phyloP scores from a whole-genome alignment of 768 basidiomycete species.

The Russula virescens region DNA sequence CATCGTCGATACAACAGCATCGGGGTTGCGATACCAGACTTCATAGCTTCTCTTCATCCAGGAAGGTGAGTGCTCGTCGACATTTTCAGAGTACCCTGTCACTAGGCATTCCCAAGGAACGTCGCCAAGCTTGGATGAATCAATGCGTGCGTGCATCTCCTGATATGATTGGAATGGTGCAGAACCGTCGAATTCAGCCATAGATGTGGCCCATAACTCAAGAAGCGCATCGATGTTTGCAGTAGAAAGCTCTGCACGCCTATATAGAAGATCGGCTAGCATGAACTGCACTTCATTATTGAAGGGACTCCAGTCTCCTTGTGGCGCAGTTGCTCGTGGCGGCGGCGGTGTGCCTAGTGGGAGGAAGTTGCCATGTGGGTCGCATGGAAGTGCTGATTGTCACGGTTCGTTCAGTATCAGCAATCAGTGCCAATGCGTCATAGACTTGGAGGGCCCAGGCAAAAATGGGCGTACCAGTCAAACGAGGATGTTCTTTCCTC shows the following conservation, averaged over 20 bases:
- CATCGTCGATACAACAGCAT: neutral
- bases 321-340: neutral
- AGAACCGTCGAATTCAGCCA: too few species aligned
- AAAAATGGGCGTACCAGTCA: neutral
- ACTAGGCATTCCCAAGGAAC: neutral
- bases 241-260: neutral
- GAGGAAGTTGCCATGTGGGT: conserved; percentile 1
- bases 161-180: neutral
- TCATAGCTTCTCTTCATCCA: neutral
- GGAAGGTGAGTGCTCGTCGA: neutral
- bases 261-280: conserved; percentile 26
- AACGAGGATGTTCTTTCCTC: neutral
- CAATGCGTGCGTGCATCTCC: neutral
- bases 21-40: neutral
- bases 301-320: conserved; percentile 26
- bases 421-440: too few species aligned
- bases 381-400: conserved; percentile 9
- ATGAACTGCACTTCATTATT: conserved; percentile 24
- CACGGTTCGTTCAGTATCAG: too few species aligned
- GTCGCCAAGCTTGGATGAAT: neutral
- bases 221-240: neutral
- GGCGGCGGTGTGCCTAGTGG: conserved; percentile 1
- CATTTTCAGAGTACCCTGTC: neutral
- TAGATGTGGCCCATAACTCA: neutral
- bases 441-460: too few species aligned